Base-by-base conservation (phyloP, 2,329 filamentous ascomycete species). In the Colletotrichum sp. region DNA sequence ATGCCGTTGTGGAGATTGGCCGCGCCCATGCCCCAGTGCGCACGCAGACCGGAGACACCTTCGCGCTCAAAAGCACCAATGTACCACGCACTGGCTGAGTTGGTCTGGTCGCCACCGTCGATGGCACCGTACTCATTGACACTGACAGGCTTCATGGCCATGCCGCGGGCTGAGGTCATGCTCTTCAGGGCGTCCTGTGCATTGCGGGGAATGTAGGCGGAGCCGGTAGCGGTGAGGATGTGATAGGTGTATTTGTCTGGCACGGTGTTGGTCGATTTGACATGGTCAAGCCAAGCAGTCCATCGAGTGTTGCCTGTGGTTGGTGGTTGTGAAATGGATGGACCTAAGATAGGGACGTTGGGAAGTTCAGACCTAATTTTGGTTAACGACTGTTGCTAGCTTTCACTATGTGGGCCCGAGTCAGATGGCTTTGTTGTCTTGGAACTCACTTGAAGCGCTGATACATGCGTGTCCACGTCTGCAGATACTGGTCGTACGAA, bases 401-500 rank as follows among this genome's bases (percentile, higher is more conserved):
- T n/a, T n/a, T n/a, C n/a, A n/a, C n/a, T n/a, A n/a, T n/a, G n/a
- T n/a, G n/a, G n/a, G n/a, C n/a, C n/a, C n/a, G n/a, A n/a, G n/a
- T n/a, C n/a, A 8, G n/a, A 13, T 1, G n/a, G n/a, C n/a, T 52
- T 52, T 52, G 44, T n/a, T 22, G n/a, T 52, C 6, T 52, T 52
- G 4, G 44, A 29, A 44, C 71, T 65, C 32, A 66, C 52, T 65
- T 39, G 30, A 77, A 64, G 27, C 59, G 49, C 32, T 63, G 39
- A 30, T 72, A 75, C 15, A 72, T 73, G 16, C 72, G 69, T 15
- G 59, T 65, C 69, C 72, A 78, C 36, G 67, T 66, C 22, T 64
- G 44, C 15, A 77, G 67, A 27, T 74, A 77, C 66, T 77, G 75
- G 1, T 71, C 67, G 67, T 69, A 59, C 25, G 67, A 64, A 19